These are phyloP conservation scores for Plasmodium berghei DNA, from an alignment of 169 alveolate species.

Conservation along the genomic window DNA sequence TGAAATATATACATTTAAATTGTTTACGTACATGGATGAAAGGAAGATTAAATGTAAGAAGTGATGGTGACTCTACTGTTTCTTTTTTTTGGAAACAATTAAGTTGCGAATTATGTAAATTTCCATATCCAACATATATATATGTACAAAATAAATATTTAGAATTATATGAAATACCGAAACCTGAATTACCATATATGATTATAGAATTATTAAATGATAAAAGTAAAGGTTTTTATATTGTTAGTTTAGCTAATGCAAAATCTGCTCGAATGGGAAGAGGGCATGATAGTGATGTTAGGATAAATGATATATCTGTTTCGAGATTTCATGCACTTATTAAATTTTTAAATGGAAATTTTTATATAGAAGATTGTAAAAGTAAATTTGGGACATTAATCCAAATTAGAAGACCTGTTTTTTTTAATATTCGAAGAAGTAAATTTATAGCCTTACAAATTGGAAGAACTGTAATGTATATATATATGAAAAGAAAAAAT, in stretches of 20 bases:
- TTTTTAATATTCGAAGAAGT: slow-evolving; percentile 59
- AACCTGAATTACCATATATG: slow-evolving; percentile 90
- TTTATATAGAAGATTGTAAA: slow-evolving; percentile 93
- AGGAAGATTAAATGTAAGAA: slow-evolving; percentile 85
- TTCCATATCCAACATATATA: slow-evolving; percentile 88
- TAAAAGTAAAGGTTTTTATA: slow-evolving; percentile 85
- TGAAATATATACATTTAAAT: slow-evolving; percentile 94
- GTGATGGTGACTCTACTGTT: slow-evolving; percentile 70
- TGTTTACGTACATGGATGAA: slow-evolving; percentile 95
- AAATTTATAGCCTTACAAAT: slow-evolving; percentile 80
- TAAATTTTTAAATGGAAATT: slow-evolving; percentile 88
- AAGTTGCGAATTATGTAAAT: slow-evolving; percentile 95
- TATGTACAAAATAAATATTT: slow-evolving; percentile 81
- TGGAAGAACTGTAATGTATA: slow-evolving; percentile 83
- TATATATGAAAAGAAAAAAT: slow-evolving; percentile 73
- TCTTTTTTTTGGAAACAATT: slow-evolving; percentile 91
- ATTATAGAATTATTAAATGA: slow-evolving; percentile 86
- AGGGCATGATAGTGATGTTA: slow-evolving; percentile 93
- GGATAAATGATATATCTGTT: slow-evolving; percentile 96
- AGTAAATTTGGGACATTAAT: slow-evolving; percentile 97
- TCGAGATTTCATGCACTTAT: slow-evolving; percentile 94
- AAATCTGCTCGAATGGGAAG: slow-evolving; percentile 91
- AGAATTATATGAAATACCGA: slow-evolving; percentile 90
- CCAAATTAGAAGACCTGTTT: slow-evolving; percentile 73
- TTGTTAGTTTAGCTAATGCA: slow-evolving; percentile 84